A percentile compares a stretch with the other conserved stretches of the same genome.
phyloP scores from a whole-genome alignment of 2,329 filamentous ascomycete genomes.

The Elsinoe fawcettii region DNA sequence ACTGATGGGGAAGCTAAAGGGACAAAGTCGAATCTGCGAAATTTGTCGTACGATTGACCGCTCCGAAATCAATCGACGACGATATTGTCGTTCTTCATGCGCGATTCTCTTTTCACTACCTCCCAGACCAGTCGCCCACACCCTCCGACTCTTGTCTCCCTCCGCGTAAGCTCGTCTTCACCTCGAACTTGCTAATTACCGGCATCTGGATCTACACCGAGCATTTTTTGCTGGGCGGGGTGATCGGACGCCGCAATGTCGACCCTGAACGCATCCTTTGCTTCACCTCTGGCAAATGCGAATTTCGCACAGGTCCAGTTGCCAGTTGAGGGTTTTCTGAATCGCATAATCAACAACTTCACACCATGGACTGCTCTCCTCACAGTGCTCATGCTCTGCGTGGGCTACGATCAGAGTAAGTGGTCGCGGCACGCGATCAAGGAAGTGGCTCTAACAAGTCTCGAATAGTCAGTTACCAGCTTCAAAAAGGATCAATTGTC shows the following conservation, averaged over 20 bases:
- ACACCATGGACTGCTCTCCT: slow-evolving; percentile 60
- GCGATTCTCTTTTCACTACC: background rate
- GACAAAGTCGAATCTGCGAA: background rate
- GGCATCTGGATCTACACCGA: background rate
- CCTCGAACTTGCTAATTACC: background rate
- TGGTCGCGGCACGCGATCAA: slow-evolving; percentile 20
- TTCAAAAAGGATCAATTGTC: slow-evolving; percentile 39
- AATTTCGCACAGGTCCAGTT: slow-evolving; percentile 49
- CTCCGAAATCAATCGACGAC: background rate
- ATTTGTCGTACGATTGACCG: slow-evolving; percentile 4
- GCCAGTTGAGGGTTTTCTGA: slow-evolving; percentile 41
- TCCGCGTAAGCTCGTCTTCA: too few relatives aligned
- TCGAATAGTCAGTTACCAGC: slow-evolving; percentile 39
- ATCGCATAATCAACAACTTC: slow-evolving; percentile 49
- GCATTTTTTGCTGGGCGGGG: slow-evolving; percentile 12
- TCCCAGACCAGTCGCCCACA: background rate
- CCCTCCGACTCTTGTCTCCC: background rate
- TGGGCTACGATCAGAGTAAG: slow-evolving; percentile 87
- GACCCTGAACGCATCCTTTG: slow-evolving; percentile 56
- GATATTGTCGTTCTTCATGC: background rate
- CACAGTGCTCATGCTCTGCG: slow-evolving; percentile 61
- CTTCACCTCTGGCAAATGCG: slow-evolving; percentile 60
- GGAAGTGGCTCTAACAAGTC: background rate
- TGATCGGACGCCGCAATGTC: slow-evolving; percentile 15
- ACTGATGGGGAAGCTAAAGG: slow-evolving; percentile 4